Base-by-base conservation (phyloP, 1,284 basidiomycete species). In the Sporisorium scitamineum region DNA sequence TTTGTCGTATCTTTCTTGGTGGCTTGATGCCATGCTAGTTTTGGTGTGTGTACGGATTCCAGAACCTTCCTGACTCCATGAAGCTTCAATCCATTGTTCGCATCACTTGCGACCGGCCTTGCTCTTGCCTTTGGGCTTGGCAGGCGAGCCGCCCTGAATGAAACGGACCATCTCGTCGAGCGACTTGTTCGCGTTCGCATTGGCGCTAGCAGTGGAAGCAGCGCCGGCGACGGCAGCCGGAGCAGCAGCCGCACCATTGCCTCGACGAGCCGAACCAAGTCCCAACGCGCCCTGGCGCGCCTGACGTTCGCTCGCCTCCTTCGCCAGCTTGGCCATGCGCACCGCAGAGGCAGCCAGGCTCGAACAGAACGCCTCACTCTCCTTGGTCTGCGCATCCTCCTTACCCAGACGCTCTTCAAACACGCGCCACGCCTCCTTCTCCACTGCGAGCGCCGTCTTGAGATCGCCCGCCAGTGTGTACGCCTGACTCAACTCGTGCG, bases 401-500 rank as follows among this genome's bases (percentile, higher is more conserved):
- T 81, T 81, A 54, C 84, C 84, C 29, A 84, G 70, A 20, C 80
- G 62, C 29, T 60, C 76, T 44, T 83, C 80, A 61, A 85, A 84
- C 45, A 85, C 74, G 16, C 81, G 69, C 61, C 75, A 72, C 3
- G 81, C 81, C 52, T 84, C 80, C 71, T 84, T 84, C 57, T 82
- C 83, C 14, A 80, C 68, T 20, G 58, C 50, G 42, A 85, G 73
- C 18, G 84, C 84, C 45, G 74, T 75, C 59, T 83, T 81, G 61
- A 85, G 73, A 58, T 84, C 84, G 51, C 78, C 81, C 11, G 65
- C 54, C 22, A 84, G 76, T 24, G 81, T 84, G 67, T 76, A 65
- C 9, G 83, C 83, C 61, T 85, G 82, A 51, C 80, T 81, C 50
- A 84, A 65, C 70, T 84, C 83, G 64, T 84, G 81, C 5, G 79